Conservation (phyloP, 192 early-diverging fungal genomes). For the Rhizophagus clarus region DNA sequence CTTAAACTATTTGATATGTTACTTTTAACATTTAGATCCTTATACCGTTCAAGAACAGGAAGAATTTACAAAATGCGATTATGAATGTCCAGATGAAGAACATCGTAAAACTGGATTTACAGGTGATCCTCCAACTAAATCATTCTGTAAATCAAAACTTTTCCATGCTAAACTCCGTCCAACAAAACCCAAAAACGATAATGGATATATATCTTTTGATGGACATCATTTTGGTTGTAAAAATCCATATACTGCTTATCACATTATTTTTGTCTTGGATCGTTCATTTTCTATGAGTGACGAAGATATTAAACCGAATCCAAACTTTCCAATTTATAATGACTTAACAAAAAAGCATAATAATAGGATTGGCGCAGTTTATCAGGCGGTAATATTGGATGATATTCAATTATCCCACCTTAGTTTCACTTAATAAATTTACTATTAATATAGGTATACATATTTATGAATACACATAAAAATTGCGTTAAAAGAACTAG, state of each 20-base stretch:
- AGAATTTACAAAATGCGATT: conserved; percentile 21
- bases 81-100: conserved; percentile 21
- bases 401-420: not conserved
- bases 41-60: not conserved
- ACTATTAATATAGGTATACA: not conserved
- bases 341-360: not conserved
- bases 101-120: not conserved
- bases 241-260: conserved; percentile 7
- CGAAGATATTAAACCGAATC: not conserved
- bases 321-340: not conserved
- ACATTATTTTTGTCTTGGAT: conserved; percentile 33
- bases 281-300: not conserved
- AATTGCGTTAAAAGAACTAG: not conserved
- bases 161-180: conserved; percentile 4
- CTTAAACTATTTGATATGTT: not conserved
- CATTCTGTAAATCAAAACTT: conserved; percentile 2
- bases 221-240: conserved; percentile 31
- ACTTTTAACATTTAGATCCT: conserved; percentile 13
- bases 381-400: conserved; percentile 2
- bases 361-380: conserved; percentile 30
- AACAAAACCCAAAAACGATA: not conserved
- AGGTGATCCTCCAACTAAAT: not conserved
- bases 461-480: conserved; percentile 22
- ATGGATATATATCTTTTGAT: conserved; percentile 30
- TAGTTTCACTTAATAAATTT: too few species aligned